Evolutionary conservation across 164 flowering plant genomes (phyloP).

Genomic region (Warburgia ugandensis): DNA sequence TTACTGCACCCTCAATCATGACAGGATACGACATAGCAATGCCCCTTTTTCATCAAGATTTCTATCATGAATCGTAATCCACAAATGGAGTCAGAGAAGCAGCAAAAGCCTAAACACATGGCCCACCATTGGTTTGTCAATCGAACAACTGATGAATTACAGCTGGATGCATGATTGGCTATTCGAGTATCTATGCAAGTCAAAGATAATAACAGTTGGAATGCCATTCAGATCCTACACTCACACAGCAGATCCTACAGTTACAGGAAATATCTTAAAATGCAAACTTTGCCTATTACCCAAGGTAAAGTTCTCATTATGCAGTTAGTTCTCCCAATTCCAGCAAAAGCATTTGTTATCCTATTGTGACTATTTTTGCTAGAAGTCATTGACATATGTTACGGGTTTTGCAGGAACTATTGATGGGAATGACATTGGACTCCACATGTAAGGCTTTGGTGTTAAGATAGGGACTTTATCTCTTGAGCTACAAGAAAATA

Average conservation of each 20-base stretch:
- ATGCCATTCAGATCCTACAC: slow-evolving; percentile 89
- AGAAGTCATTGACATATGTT: not conserved
- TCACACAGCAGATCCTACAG: slow-evolving; percentile 83
- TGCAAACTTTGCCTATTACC: slow-evolving; percentile 81
- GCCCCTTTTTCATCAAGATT: slow-evolving; percentile 23
- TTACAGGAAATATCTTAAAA: slow-evolving; percentile 80
- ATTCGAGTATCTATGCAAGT: slow-evolving; percentile 44
- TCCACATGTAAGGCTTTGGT: slow-evolving; percentile 94
- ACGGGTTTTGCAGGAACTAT: slow-evolving; percentile 44
- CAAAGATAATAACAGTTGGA: slow-evolving; percentile 61
- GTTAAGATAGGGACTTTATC: slow-evolving; percentile 83
- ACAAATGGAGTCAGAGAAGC: slow-evolving; percentile 69
- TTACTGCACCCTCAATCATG: no score
- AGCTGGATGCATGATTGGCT: slow-evolving; percentile 95
- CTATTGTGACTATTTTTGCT: no score
- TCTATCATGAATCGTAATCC: slow-evolving; percentile 49
- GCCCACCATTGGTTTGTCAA: slow-evolving; percentile 85
- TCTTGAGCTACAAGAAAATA: slow-evolving; percentile 57
- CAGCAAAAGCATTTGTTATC: not conserved
- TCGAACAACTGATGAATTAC: slow-evolving; percentile 70
- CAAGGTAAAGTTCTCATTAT: slow-evolving; percentile 50
- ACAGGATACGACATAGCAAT: slow-evolving; percentile 18
- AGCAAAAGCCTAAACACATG: slow-evolving; percentile 81
- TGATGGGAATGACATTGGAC: slow-evolving; percentile 96
- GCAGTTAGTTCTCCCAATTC: slow-evolving; percentile 50